A percentile compares a stretch with the other conserved stretches of the same genome.
Evolutionary conservation across 495 filamentous ascomycete species (phyloP).

Genomic region (Neurospora sublineolata): DNA sequence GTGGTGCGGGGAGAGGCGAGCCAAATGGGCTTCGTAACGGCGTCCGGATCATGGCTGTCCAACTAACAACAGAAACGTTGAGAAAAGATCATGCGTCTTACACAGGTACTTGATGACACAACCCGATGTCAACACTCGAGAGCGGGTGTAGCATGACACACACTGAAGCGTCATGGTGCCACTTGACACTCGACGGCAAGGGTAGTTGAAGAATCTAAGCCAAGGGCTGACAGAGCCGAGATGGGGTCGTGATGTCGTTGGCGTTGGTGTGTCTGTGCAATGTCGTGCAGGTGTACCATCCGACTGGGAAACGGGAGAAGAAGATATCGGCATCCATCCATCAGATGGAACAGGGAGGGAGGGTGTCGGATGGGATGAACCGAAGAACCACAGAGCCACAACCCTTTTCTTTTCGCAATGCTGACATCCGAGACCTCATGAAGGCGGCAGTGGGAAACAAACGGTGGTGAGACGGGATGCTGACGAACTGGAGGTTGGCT

Average conservation of each 20-base stretch:
- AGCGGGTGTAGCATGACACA: neutral
- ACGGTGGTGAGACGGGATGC: neutral
- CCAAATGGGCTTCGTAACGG: neutral
- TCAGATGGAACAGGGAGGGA: neutral
- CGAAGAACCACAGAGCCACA: neutral
- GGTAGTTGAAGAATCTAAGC: neutral
- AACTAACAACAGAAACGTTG: neutral
- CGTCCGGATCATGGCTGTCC: neutral
- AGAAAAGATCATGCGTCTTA: neutral
- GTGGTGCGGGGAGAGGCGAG: neutral
- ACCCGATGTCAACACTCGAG: neutral
- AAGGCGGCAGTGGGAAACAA: neutral
- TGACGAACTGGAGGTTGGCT: neutral
- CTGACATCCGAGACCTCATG: neutral
- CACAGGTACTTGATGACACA: neutral
- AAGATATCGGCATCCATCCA: neutral
- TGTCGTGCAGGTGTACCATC: neutral
- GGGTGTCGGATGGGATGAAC: neutral
- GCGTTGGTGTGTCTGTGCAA: neutral
- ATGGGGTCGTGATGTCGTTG: neutral
- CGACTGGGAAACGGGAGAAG: neutral
- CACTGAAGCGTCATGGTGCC: neutral
- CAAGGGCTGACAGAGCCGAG: neutral
- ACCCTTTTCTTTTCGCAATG: neutral
- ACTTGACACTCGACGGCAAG: neutral